Conservation (phyloP, 495 filamentous ascomycete species). For the Neurospora sp. region DNA sequence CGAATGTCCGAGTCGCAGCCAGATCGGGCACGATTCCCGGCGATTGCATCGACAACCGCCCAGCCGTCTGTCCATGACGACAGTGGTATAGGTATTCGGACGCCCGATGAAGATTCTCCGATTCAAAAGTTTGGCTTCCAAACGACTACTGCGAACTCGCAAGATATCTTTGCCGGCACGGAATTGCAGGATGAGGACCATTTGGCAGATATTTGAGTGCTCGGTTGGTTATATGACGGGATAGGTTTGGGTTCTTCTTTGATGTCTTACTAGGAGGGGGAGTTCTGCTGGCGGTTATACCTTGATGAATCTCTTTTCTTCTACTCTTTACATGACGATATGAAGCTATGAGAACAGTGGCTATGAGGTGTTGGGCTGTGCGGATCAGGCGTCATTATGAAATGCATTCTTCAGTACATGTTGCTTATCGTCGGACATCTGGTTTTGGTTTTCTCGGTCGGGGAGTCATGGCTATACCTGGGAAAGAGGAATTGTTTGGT, state of each 20-base stretch:
- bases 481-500: not conserved
- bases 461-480: not conserved
- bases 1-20: slow-evolving; percentile 28
- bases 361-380: not conserved
- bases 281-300: not conserved
- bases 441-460: not conserved
- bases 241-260: not conserved
- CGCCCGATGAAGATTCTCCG: slow-evolving; percentile 48
- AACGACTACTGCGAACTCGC: slow-evolving; percentile 9
- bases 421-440: not conserved
- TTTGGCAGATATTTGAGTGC: slow-evolving; percentile 7
- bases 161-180: slow-evolving; percentile 20
- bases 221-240: not conserved
- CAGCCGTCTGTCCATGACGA: slow-evolving; percentile 47
- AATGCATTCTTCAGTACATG: not conserved
- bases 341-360: not conserved
- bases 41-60: slow-evolving; percentile 18
- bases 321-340: not conserved
- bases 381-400: not conserved
- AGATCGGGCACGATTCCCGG: slow-evolving; percentile 33
- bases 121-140: slow-evolving; percentile 42
- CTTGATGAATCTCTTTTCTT: not conserved
- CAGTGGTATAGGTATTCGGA: slow-evolving; percentile 58
- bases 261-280: not conserved
- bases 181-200: slow-evolving; percentile 14